Percentiles rank a stretch among this genome's conserved stretches.
phyloP scores from a whole-genome alignment of 345 rosid species.

The Sapria himalayana region DNA sequence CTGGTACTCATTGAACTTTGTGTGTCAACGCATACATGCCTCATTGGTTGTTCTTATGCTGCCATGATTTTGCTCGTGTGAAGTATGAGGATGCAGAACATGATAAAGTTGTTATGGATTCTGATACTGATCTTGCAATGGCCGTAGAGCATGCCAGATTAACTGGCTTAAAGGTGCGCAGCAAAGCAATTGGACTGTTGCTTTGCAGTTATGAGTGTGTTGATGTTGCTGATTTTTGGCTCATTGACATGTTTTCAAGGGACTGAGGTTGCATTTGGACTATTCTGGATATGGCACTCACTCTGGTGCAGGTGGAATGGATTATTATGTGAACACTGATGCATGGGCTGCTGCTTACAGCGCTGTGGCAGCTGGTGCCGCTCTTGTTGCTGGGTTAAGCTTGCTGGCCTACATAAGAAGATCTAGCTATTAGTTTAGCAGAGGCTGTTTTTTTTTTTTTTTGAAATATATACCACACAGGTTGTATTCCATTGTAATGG shows the following conservation, averaged over 20 bases:
- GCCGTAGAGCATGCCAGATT: slow-evolving; percentile 89
- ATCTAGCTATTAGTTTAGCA: slow-evolving; percentile 27
- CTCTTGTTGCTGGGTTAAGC: slow-evolving; percentile 71
- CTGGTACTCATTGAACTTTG: slow-evolving; percentile 41
- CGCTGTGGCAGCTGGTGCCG: slow-evolving; percentile 86
- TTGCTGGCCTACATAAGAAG: slow-evolving; percentile 60
- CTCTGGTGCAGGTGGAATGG: slow-evolving; percentile 25
- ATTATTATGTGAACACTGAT: slow-evolving; percentile 37
- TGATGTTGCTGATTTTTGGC: background rate
- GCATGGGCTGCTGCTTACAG: slow-evolving; percentile 89
- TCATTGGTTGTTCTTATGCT: too few relatives aligned
- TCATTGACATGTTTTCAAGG: slow-evolving; percentile 22
- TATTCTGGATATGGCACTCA: slow-evolving; percentile 22
- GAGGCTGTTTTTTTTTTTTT: too few relatives aligned
- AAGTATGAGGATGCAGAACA: slow-evolving; percentile 96
- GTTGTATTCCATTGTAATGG: too few relatives aligned
- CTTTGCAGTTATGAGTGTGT: background rate
- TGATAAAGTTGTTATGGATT: slow-evolving; percentile 75
- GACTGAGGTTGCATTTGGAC: slow-evolving; percentile 78
- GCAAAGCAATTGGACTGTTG: slow-evolving; percentile 1
- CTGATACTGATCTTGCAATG: slow-evolving; percentile 61
- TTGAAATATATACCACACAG: too few relatives aligned
- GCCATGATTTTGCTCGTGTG: too few relatives aligned
- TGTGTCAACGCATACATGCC: too few relatives aligned
- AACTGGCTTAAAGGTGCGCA: slow-evolving; percentile 83